Percentiles rank a stretch among this genome's conserved stretches.
These are phyloP conservation scores for Firmiana major DNA, from an alignment of 345 rosid genomes.

Conservation along the genomic window DNA sequence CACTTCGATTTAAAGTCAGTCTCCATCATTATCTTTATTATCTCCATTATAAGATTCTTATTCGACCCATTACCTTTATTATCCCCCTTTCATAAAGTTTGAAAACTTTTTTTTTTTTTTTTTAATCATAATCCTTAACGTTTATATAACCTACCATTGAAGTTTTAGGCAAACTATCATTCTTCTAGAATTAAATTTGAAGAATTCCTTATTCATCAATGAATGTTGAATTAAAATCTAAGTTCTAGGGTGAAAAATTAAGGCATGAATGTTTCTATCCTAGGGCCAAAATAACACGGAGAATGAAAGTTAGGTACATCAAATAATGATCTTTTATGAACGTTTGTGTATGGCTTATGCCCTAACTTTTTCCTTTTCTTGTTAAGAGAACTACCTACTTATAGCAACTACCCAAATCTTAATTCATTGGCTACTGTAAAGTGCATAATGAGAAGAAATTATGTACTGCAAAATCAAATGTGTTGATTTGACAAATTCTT, in stretches of 20 bases:
- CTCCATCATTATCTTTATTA: neutral
- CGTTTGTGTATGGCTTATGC: neutral
- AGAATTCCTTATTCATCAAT: no score
- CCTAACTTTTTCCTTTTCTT: neutral
- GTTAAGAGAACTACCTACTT: neutral
- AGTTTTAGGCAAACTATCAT: neutral
- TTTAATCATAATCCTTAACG: no score
- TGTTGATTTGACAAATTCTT: neutral
- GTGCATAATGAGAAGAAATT: no score
- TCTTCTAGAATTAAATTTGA: neutral
- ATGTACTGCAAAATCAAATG: neutral
- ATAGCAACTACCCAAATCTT: neutral
- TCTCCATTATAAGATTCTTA: constrained; percentile 15
- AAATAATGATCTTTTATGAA: neutral
- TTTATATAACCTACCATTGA: neutral
- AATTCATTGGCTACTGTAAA: neutral
- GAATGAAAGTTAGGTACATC: neutral
- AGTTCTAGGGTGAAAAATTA: no score
- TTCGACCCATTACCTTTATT: neutral
- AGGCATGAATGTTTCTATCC: neutral
- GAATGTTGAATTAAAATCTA: neutral
- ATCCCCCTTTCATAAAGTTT: neutral
- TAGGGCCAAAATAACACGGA: neutral
- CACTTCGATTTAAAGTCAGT: neutral
- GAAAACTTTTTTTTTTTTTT: no score